Evolutionary conservation across 2,329 filamentous ascomycete species (phyloP).

Genomic region (Chalara sp.): DNA sequence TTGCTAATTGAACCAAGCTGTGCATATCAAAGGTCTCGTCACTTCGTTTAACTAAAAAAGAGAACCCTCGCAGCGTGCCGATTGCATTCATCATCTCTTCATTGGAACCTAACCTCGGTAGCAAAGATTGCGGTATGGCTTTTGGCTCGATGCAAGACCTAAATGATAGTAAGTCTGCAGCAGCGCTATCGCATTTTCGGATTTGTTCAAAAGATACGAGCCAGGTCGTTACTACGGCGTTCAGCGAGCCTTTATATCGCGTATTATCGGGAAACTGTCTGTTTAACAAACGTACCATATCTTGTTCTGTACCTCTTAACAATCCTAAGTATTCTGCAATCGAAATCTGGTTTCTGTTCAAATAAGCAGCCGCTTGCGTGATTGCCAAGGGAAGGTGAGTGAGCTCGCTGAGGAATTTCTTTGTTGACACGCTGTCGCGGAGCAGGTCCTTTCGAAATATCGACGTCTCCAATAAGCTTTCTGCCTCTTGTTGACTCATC

Average conservation of each 20-base stretch:
- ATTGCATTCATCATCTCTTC: slow-evolving; percentile 5
- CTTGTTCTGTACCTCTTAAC: slow-evolving; percentile 5
- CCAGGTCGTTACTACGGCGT: slow-evolving; percentile 8
- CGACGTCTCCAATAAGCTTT: not conserved
- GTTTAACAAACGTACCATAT: slow-evolving; percentile 1
- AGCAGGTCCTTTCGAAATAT: not conserved
- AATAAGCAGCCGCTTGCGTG: slow-evolving; percentile 10
- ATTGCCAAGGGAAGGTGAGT: slow-evolving; percentile 10
- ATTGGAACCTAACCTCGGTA: slow-evolving; percentile 2
- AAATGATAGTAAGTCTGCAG: slow-evolving; percentile 4
- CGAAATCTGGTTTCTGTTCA: slow-evolving; percentile 6
- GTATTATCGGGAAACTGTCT: slow-evolving; percentile 3
- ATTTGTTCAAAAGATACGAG: slow-evolving; percentile 7
- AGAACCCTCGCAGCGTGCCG: slow-evolving; percentile 6
- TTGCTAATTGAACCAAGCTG: slow-evolving; percentile 6
- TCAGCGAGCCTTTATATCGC: slow-evolving; percentile 4
- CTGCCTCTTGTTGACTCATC: not conserved
- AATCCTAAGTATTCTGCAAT: slow-evolving; percentile 5
- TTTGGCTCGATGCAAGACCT: slow-evolving; percentile 6
- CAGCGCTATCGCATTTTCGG: slow-evolving; percentile 1
- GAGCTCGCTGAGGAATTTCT: slow-evolving; percentile 3
- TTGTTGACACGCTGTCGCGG: not conserved
- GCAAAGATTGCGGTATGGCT: slow-evolving; percentile 6
- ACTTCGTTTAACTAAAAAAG: slow-evolving; percentile 4
- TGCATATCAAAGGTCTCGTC: slow-evolving; percentile 10